Evolutionary conservation across 805 yeast genomes (phyloP).

Genomic region (Schwanniomyces vanrijiae): DNA sequence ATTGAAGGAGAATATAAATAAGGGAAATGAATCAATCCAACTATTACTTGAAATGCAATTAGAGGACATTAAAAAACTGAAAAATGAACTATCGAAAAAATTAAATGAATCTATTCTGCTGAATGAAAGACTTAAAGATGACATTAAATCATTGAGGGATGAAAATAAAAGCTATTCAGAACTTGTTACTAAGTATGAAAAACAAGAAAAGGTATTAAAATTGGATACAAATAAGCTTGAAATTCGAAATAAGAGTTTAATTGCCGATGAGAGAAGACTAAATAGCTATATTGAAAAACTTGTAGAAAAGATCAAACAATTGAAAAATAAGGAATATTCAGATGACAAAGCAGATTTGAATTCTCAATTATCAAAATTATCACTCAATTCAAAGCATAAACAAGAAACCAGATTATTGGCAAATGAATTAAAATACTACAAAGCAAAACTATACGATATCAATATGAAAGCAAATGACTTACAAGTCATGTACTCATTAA

Average conservation of each 20-base stretch:
- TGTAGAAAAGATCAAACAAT: constrained; percentile 23
- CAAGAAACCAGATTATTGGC: constrained; percentile 22
- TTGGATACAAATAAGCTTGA: constrained; percentile 33
- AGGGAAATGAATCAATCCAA: constrained; percentile 14
- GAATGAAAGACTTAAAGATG: constrained; percentile 17
- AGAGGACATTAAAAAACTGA: constrained; percentile 26
- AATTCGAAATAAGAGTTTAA: constrained; percentile 21
- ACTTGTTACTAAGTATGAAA: constrained; percentile 26
- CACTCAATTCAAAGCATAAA: constrained; percentile 13
- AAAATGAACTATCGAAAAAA: constrained; percentile 22
- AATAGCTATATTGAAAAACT: constrained; percentile 30
- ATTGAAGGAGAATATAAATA: constrained; percentile 5
- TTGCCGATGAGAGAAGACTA: constrained; percentile 29
- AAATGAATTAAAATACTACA: constrained; percentile 45
- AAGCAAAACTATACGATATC: constrained; percentile 47
- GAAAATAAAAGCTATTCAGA: constrained; percentile 28
- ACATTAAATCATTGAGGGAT: constrained; percentile 17
- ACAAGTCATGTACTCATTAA: constrained; percentile 32
- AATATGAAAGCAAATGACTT: constrained; percentile 34
- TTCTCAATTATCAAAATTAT: constrained; percentile 25
- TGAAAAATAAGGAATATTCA: constrained; percentile 30
- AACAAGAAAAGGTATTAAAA: constrained; percentile 23
- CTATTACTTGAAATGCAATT: constrained; percentile 33
- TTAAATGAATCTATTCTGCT: constrained; percentile 5
- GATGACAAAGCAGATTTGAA: constrained; percentile 16